Conservation (phyloP, 306 rosid genomes). For the Glycine latifolia region DNA sequence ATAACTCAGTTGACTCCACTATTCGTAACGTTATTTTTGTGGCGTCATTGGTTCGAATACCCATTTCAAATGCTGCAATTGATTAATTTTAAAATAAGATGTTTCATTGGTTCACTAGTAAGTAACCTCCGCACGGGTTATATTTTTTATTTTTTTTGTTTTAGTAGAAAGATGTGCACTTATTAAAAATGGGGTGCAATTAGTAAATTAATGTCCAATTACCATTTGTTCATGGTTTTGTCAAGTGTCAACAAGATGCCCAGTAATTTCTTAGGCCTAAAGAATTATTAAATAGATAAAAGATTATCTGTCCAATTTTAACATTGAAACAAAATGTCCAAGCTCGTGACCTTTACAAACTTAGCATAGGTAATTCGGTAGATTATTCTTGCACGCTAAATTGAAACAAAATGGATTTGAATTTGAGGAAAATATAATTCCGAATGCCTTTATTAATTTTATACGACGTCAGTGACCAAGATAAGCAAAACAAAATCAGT, state of each 20-base stretch:
- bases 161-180: too few relatives aligned
- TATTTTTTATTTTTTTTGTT: too few relatives aligned
- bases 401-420: background rate
- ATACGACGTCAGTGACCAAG: conserved; percentile 10
- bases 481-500: conserved; percentile 35
- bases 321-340: background rate
- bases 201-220: too few relatives aligned
- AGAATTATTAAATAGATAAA: too few relatives aligned
- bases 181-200: too few relatives aligned
- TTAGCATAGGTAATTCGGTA: background rate
- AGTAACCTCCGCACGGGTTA: too few relatives aligned
- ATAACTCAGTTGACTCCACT: too few relatives aligned
- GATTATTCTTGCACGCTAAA: background rate
- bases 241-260: too few relatives aligned
- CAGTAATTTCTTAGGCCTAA: too few relatives aligned
- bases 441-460: conserved; percentile 9
- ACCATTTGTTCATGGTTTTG: too few relatives aligned
- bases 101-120: background rate
- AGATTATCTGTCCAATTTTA: background rate
- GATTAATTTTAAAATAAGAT: background rate
- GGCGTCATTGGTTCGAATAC: background rate
- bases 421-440: conserved; percentile 22
- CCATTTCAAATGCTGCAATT: background rate
- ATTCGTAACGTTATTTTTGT: background rate
- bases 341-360: background rate